Evolutionary conservation across 2,329 filamentous ascomycete species (phyloP).

Genomic region (Neonectria magnoliae): DNA sequence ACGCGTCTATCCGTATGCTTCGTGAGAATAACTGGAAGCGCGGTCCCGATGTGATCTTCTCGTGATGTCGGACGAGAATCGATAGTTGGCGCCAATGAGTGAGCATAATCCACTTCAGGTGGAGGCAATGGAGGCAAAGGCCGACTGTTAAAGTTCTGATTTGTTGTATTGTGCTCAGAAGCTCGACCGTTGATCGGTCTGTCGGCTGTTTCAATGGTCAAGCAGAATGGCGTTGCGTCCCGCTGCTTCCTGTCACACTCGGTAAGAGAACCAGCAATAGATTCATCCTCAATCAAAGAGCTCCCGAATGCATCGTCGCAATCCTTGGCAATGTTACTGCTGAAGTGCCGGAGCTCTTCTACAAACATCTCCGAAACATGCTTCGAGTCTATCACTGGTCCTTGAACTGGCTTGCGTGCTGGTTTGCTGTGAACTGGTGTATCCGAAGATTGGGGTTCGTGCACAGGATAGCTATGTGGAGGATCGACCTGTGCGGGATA

Average conservation of each 20-base stretch:
- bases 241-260: constrained; percentile 46
- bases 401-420: constrained; percentile 22
- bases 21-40: constrained; percentile 45
- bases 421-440: constrained; percentile 6
- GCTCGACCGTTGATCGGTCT: constrained; percentile 27
- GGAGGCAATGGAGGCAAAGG: constrained; percentile 62
- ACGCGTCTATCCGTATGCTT: constrained; percentile 56
- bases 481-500: background rate
- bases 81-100: constrained; percentile 29
- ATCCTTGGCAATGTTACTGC: constrained; percentile 84
- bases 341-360: constrained; percentile 86
- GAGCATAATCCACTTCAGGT: constrained; percentile 32
- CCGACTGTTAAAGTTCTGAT: constrained; percentile 56
- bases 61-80: constrained; percentile 39
- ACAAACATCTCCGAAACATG: constrained; percentile 57
- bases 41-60: constrained; percentile 43
- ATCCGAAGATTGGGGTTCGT: constrained; percentile 8
- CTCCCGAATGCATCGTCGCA: constrained; percentile 94
- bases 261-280: constrained; percentile 47
- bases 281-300: constrained; percentile 56
- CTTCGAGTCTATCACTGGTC: constrained; percentile 27
- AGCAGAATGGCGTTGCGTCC: constrained; percentile 55
- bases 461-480: background rate
- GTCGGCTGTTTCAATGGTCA: constrained; percentile 50
- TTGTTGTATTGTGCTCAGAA: constrained; percentile 44